Evolutionary conservation across 2,329 filamentous ascomycete species (phyloP).

Genomic region (Trichoderma hamatum): DNA sequence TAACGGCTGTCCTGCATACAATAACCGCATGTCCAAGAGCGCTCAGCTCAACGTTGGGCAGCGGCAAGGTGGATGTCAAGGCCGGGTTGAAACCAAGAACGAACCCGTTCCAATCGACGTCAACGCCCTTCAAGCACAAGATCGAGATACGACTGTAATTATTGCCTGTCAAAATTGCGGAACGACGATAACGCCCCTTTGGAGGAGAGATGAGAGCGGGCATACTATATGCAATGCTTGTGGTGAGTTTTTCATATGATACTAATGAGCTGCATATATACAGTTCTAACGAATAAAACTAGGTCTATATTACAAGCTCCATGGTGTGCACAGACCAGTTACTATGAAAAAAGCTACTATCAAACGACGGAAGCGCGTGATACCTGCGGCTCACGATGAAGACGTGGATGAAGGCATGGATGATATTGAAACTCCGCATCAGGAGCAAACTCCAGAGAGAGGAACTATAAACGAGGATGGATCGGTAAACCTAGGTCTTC

Average conservation of each 20-base stretch:
- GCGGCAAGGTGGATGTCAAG: conserved; percentile 44
- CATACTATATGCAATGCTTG: conserved; percentile 99
- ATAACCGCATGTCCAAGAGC: conserved; percentile 91
- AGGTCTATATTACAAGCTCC: conserved; percentile 96
- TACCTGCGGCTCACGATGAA: conserved; percentile 69
- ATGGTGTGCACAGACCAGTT: conserved; percentile 87
- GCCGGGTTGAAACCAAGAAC: conserved; percentile 33
- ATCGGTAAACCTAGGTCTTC: conserved; percentile 64
- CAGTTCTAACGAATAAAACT: conserved; percentile 21
- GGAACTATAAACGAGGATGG: conserved; percentile 66
- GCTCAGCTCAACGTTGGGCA: conserved; percentile 68
- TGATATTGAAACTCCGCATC: conserved; percentile 45
- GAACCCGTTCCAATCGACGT: conserved; percentile 41
- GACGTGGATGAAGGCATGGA: conserved; percentile 54
- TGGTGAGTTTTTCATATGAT: conserved; percentile 61
- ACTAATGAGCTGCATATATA: neutral
- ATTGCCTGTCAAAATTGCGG: conserved; percentile 97
- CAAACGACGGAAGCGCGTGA: conserved; percentile 91
- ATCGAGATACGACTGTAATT: conserved; percentile 51
- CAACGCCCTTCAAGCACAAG: conserved; percentile 40
- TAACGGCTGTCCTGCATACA: conserved; percentile 94
- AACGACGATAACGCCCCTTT: conserved; percentile 94
- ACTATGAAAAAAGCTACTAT: conserved; percentile 99
- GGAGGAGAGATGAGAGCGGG: conserved; percentile 90
- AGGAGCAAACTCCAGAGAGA: conserved; percentile 49